phyloP scores from a whole-genome alignment of 2,329 filamentous ascomycete genomes.

The Fusarium euwallaceae region DNA sequence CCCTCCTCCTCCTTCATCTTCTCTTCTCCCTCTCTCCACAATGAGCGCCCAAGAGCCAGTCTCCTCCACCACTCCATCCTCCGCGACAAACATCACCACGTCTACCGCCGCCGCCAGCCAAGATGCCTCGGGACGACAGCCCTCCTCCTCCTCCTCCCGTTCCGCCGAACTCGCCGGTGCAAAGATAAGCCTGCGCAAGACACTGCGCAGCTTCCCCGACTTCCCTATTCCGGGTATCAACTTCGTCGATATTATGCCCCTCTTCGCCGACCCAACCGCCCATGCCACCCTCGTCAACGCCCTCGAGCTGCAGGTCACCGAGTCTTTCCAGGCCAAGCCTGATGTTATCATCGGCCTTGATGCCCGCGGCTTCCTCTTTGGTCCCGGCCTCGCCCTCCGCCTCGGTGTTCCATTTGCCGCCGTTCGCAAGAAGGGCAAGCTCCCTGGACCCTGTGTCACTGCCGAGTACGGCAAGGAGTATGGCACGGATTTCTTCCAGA shows the following conservation, averaged over 20 bases:
- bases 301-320: constrained; percentile 84
- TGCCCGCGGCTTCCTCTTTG: constrained; percentile 95
- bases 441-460: constrained; percentile 89
- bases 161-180: constrained; percentile 75
- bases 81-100: constrained; percentile 46
- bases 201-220: constrained; percentile 88
- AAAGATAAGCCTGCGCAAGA: constrained; percentile 77
- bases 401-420: constrained; percentile 91
- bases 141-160: constrained; percentile 72
- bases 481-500: constrained; percentile 94
- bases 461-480: constrained; percentile 96
- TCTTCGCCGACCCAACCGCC: constrained; percentile 83
- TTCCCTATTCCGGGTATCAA: constrained; percentile 93
- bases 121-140: constrained; percentile 74
- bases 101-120: constrained; percentile 53
- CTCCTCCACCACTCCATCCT: constrained; percentile 44
- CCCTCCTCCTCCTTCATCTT: constrained; percentile 44
- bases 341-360: constrained; percentile 96
- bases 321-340: constrained; percentile 74
- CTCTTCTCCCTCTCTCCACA: constrained; percentile 49
- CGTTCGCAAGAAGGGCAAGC: constrained; percentile 94
- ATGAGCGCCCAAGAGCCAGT: constrained; percentile 49
- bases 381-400: constrained; percentile 86
- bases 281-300: constrained; percentile 85
- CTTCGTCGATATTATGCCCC: constrained; percentile 97